Evolutionary conservation across 2,329 filamentous ascomycete genomes (phyloP), one percentile per base, ranked within the genome.

Genomic region (Coniochaeta pulveracea): DNA sequence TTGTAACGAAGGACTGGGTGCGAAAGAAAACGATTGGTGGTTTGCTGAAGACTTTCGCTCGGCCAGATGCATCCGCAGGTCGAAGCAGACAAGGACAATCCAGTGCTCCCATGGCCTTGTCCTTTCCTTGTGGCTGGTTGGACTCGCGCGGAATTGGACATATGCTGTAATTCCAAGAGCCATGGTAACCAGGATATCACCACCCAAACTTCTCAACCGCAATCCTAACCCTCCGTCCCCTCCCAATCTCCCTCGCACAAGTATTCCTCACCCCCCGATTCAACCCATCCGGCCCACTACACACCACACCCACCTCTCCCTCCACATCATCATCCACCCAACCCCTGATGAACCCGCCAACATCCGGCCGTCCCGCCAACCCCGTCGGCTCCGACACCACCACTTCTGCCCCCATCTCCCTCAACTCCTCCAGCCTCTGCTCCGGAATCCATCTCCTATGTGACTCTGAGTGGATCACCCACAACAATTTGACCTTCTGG

Each of bases 191-290:
- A 11, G 10, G 10, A 18, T 33, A 7, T 46, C 36, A 80, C 76
- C 76, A 80, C 2, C 74, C 75, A 60, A 79, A 80, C 46, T 80
- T 80, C 66, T 80, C 76, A 17, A 79, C 66, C 18, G 62, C 56
- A 31, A 80, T 57, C 34, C 61, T 50, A 4, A 80, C 54, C 44
- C 68, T 47, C 30, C 48, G 49, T 0, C 74, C 75, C 6, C 55
- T 41, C 34, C 54, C 49, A 8, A 72, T 56, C 37, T 71, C 51
- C 5, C 46, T 45, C 2, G 72, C 65, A 47, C 68, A 75, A 3
- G 57, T 54, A 49, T 80, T 80, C 43, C 73, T 60, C n/a, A 74
- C 70, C 34, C 58, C 57, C 19, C 74, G 54, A 31, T 78, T 76
- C 49, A 81, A 55, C 2, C 64, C 64, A 46, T 80, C 72, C 3